These are phyloP conservation scores for Canariomyces notabilis DNA, from an alignment of 2,329 filamentous ascomycete genomes.

Conservation along the genomic window DNA sequence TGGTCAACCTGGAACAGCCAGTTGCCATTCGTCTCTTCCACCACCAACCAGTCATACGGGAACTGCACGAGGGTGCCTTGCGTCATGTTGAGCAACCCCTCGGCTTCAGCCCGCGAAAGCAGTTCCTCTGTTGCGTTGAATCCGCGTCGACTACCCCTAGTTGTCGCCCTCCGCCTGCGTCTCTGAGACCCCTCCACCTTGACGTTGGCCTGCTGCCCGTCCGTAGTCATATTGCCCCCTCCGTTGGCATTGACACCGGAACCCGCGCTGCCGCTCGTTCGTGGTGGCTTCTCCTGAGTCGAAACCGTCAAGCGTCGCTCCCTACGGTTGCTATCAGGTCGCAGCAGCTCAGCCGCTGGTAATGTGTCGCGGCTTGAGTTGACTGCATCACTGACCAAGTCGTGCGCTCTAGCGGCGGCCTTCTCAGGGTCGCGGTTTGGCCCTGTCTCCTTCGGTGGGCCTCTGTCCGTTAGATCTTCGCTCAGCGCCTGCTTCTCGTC, in stretches of 20 bases:
- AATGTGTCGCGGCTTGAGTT: slow-evolving; percentile 21
- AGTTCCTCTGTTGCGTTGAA: slow-evolving; percentile 68
- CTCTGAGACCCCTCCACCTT: slow-evolving; percentile 46
- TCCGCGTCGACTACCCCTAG: slow-evolving; percentile 61
- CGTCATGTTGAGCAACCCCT: slow-evolving; percentile 72
- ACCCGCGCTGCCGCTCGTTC: slow-evolving; percentile 13
- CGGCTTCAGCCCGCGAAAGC: slow-evolving; percentile 68
- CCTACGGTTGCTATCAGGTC: slow-evolving; percentile 36
- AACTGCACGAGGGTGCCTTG: slow-evolving; percentile 89
- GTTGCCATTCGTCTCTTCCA: slow-evolving; percentile 87
- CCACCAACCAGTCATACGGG: slow-evolving; percentile 92
- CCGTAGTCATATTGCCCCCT: no score
- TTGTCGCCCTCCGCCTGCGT: slow-evolving; percentile 63
- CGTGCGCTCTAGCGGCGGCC: slow-evolving; percentile 15
- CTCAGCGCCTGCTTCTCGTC: slow-evolving; percentile 41
- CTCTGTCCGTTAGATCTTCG: slow-evolving; percentile 12
- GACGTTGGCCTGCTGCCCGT: slow-evolving; percentile 20
- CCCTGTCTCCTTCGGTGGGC: background rate
- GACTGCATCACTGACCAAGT: slow-evolving; percentile 6
- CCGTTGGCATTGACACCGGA: slow-evolving; percentile 30
- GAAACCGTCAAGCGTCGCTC: slow-evolving; percentile 55
- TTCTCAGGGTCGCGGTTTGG: slow-evolving; percentile 27
- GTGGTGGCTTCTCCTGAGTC: slow-evolving; percentile 43
- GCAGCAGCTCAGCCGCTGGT: slow-evolving; percentile 27
- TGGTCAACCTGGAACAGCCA: slow-evolving; percentile 97